Evolutionary conservation across 1,139 yeast genomes (phyloP).

Genomic region (Pichia sp.): DNA sequence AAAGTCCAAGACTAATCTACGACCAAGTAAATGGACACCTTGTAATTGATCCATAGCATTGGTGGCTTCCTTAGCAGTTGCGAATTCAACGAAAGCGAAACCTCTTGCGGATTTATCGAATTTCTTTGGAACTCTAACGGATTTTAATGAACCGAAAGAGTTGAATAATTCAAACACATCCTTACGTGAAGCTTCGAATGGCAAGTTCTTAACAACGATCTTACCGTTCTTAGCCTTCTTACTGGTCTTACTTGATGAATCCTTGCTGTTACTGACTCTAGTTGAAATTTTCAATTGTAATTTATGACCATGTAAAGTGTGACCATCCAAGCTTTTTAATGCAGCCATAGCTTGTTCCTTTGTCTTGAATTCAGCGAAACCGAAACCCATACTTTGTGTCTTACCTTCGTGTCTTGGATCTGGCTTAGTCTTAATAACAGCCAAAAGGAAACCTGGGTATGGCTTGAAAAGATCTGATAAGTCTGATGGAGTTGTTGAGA

Average conservation of each 20-base stretch:
- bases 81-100: slow-evolving; percentile 94
- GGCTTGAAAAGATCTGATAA: slow-evolving; percentile 63
- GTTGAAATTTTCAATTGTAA: slow-evolving; percentile 86
- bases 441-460: slow-evolving; percentile 77
- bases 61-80: slow-evolving; percentile 88
- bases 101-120: slow-evolving; percentile 96
- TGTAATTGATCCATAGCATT: slow-evolving; percentile 92
- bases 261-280: slow-evolving; percentile 44
- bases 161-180: slow-evolving; percentile 90
- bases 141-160: slow-evolving; percentile 90
- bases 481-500: slow-evolving; percentile 64
- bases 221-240: slow-evolving; percentile 55
- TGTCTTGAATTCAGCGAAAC: slow-evolving; percentile 87
- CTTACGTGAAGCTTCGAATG: slow-evolving; percentile 93
- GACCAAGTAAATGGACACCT: slow-evolving; percentile 96
- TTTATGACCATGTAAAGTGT: slow-evolving; percentile 84
- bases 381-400: slow-evolving; percentile 91
- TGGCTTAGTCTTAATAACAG: slow-evolving; percentile 84
- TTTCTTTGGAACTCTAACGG: slow-evolving; percentile 95
- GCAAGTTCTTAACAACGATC: slow-evolving; percentile 92
- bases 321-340: slow-evolving; percentile 70
- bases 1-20: slow-evolving; percentile 92
- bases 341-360: slow-evolving; percentile 80
- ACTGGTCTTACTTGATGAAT: slow-evolving; percentile 22
- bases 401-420: slow-evolving; percentile 72